A percentile compares a stretch with the other conserved stretches of the same genome.
These are phyloP conservation scores for Yamadazyma phyllophila DNA, from an alignment of 805 yeast genomes.

Conservation along the genomic window DNA sequence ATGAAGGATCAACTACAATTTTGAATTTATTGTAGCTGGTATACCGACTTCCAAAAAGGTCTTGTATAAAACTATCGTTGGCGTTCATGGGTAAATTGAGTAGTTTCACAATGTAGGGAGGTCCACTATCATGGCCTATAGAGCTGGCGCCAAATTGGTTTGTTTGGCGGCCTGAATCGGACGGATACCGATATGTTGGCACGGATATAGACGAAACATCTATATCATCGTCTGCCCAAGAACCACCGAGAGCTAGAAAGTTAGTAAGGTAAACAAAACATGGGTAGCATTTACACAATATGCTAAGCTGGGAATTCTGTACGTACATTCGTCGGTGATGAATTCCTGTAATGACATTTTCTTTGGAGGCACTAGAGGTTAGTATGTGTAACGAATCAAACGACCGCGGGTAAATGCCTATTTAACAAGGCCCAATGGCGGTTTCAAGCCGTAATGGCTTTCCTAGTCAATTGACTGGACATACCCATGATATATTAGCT, in stretches of 20 bases:
- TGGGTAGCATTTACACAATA: neutral
- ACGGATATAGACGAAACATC: conserved; percentile 46
- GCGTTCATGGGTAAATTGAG: conserved; percentile 57
- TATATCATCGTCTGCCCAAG: conserved; percentile 48
- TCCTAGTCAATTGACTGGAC: neutral
- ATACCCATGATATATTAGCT: conserved; percentile 11
- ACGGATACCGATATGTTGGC: conserved; percentile 31
- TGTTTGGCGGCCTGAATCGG: neutral
- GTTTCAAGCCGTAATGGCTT: neutral
- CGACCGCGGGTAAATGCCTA: neutral
- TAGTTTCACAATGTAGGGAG: conserved; percentile 68
- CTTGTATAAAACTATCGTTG: conserved; percentile 50
- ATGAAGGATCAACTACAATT: conserved; percentile 53
- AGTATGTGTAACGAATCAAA: neutral
- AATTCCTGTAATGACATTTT: conserved; percentile 48
- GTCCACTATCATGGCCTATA: conserved; percentile 27
- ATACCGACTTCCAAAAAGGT: conserved; percentile 61
- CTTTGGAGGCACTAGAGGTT: conserved; percentile 36
- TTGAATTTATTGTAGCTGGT: conserved; percentile 58
- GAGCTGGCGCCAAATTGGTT: conserved; percentile 11
- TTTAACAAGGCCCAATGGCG: neutral
- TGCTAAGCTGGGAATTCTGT: conserved; percentile 2
- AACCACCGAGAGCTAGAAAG: conserved; percentile 41
- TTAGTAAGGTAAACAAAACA: conserved; percentile 14
- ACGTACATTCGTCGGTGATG: conserved; percentile 45